phyloP scores from a whole-genome alignment of 2,329 filamentous ascomycete species.

The Talaromyces piceae region DNA sequence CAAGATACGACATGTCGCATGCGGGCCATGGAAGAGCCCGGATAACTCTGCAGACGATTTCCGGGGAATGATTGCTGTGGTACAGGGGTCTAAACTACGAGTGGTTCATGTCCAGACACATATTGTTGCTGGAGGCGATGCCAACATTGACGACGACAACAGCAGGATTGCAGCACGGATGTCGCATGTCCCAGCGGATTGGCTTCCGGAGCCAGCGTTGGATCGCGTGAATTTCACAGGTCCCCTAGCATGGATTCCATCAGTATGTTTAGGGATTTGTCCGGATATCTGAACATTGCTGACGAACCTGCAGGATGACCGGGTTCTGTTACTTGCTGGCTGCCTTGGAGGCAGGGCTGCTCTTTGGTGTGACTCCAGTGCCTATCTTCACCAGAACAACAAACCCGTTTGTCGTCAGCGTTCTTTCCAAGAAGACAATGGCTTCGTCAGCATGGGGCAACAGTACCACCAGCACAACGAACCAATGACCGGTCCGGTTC shows the following conservation, averaged over 20 bases:
- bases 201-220: slow-evolving; percentile 6
- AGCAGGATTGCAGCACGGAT: not conserved
- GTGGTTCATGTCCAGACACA: slow-evolving; percentile 18
- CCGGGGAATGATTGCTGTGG: slow-evolving; percentile 20
- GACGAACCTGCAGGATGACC: slow-evolving; percentile 17
- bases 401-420: slow-evolving; percentile 13
- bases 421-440: slow-evolving; percentile 16
- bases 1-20: slow-evolving; percentile 22
- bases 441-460: slow-evolving; percentile 6
- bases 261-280: slow-evolving; percentile 17
- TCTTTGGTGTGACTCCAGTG: slow-evolving; percentile 11
- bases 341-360: slow-evolving; percentile 19
- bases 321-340: slow-evolving; percentile 19
- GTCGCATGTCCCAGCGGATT: slow-evolving; percentile 11
- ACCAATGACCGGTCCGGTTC: slow-evolving; percentile 25
- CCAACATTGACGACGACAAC: not conserved
- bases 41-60: not conserved
- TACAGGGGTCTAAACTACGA: slow-evolving; percentile 23
- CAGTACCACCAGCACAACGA: slow-evolving; percentile 20
- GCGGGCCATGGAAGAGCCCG: slow-evolving; percentile 26
- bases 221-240: slow-evolving; percentile 20
- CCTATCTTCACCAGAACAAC: slow-evolving; percentile 12
- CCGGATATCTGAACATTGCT: not conserved
- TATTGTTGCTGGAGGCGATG: slow-evolving; percentile 4
- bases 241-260: slow-evolving; percentile 24